These are phyloP conservation scores for Populus hybrid DNA, from an alignment of 441 rosid species.

Conservation along the genomic window DNA sequence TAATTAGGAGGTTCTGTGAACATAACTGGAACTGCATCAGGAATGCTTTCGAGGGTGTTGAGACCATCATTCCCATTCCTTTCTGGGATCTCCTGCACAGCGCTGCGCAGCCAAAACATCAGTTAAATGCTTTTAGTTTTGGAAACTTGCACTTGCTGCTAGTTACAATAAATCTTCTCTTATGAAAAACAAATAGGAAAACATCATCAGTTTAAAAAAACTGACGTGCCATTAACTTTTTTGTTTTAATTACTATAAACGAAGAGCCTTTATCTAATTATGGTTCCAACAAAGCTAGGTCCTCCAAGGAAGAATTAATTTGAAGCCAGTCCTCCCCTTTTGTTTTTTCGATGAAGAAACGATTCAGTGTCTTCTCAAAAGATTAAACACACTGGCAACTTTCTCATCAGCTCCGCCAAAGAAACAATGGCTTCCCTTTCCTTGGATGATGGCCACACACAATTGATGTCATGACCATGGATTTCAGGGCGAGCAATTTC, in stretches of 20 bases:
- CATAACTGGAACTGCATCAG: constrained; percentile 84
- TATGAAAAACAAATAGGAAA: not conserved
- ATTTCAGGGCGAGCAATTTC: constrained; percentile 95
- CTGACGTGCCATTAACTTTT: not conserved
- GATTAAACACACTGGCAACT: constrained; percentile 94
- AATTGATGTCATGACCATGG: constrained; percentile 94
- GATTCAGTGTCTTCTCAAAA: constrained; percentile 75
- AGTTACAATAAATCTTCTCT: not conserved
- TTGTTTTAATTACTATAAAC: not conserved
- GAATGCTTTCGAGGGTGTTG: constrained; percentile 83
- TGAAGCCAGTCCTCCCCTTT: too few relatives aligned
- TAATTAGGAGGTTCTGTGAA: constrained; percentile 73
- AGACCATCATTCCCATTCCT: constrained; percentile 56
- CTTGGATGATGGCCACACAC: constrained; percentile 77
- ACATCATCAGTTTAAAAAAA: constrained; percentile 1
- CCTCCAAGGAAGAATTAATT: too few relatives aligned
- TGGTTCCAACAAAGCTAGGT: not conserved
- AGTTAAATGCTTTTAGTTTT: not conserved
- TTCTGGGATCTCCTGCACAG: constrained; percentile 48
- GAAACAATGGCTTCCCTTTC: constrained; percentile 88
- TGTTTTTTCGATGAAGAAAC: constrained; percentile 23
- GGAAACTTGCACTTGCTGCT: not conserved
- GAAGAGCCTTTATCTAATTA: not conserved
- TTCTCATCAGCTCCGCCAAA: constrained; percentile 96
- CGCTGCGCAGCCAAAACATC: constrained; percentile 36